Evolutionary conservation across 176 grass and related monocot genomes (phyloP).

Genomic region (Avena insularis): DNA sequence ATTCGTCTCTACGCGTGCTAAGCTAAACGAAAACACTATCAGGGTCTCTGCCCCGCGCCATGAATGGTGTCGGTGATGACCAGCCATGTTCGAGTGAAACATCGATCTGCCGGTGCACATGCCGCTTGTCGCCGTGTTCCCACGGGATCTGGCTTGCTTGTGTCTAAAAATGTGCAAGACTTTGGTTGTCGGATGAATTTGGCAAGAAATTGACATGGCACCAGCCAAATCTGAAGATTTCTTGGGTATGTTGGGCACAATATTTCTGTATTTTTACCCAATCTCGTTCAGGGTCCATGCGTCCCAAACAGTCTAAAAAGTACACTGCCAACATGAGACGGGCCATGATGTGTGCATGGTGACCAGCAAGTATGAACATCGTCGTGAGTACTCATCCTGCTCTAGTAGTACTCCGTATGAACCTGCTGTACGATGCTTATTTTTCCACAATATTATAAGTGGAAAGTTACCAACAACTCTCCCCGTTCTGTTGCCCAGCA

Average conservation of each 20-base stretch:
- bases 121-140: neutral
- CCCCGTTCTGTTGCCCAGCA: neutral
- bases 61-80: slow-evolving; percentile 8
- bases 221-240: neutral
- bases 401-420: too few species aligned
- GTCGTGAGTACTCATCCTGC: neutral
- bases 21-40: neutral
- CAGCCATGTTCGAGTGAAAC: neutral
- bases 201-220: neutral
- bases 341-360: too few species aligned
- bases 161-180: neutral
- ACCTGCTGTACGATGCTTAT: neutral
- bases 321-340: too few species aligned
- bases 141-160: neutral
- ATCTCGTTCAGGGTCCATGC: too few species aligned
- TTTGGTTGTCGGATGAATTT: neutral
- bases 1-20: neutral
- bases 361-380: too few species aligned
- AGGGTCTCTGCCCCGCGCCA: neutral
- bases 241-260: neutral
- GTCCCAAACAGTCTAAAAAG: too few species aligned
- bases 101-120: slow-evolving; percentile 34
- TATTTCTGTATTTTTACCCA: too few species aligned
- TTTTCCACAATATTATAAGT: neutral
- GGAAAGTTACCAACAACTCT: neutral